Percentiles rank a stretch among this genome's conserved stretches.
Evolutionary conservation across 805 yeast species (phyloP).

Genomic region (Wickerhamomyces rabaulensis): DNA sequence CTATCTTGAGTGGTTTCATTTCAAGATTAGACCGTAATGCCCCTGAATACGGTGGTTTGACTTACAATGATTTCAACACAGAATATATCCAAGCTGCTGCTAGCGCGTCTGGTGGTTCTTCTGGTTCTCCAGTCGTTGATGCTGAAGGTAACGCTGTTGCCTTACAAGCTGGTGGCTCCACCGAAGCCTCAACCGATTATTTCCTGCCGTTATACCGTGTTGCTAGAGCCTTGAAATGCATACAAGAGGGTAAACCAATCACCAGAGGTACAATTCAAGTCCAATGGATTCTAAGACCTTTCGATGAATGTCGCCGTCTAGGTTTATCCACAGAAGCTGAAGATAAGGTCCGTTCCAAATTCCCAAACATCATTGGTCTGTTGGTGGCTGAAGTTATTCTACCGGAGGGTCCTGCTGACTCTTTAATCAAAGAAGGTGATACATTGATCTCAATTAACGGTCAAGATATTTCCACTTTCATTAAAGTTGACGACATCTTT

Average conservation of each 20-base stretch:
- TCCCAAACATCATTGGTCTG: slow-evolving; percentile 74
- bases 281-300: slow-evolving; percentile 83
- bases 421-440: slow-evolving; percentile 77
- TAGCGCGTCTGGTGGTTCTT: slow-evolving; percentile 91
- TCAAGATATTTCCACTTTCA: slow-evolving; percentile 58
- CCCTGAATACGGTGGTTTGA: slow-evolving; percentile 84
- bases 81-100: slow-evolving; percentile 97
- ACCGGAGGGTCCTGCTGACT: slow-evolving; percentile 83
- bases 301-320: slow-evolving; percentile 82
- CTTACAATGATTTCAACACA: slow-evolving; percentile 90
- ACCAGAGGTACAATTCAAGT: slow-evolving; percentile 91
- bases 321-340: slow-evolving; percentile 79
- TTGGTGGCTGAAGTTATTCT: slow-evolving; percentile 77
- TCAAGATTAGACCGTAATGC: slow-evolving; percentile 86
- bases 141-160: slow-evolving; percentile 86
- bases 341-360: slow-evolving; percentile 54
- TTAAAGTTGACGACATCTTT: slow-evolving; percentile 76
- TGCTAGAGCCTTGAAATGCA: slow-evolving; percentile 69
- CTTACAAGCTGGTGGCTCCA: slow-evolving; percentile 88
- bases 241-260: slow-evolving; percentile 53
- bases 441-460: slow-evolving; percentile 71
- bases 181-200: slow-evolving; percentile 90
- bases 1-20: slow-evolving; percentile 79
- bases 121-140: slow-evolving; percentile 95
- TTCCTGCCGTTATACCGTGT: slow-evolving; percentile 85